Evolutionary conservation across 1,284 basidiomycete genomes (phyloP).

Genomic region (Rhodotorula sp.): DNA sequence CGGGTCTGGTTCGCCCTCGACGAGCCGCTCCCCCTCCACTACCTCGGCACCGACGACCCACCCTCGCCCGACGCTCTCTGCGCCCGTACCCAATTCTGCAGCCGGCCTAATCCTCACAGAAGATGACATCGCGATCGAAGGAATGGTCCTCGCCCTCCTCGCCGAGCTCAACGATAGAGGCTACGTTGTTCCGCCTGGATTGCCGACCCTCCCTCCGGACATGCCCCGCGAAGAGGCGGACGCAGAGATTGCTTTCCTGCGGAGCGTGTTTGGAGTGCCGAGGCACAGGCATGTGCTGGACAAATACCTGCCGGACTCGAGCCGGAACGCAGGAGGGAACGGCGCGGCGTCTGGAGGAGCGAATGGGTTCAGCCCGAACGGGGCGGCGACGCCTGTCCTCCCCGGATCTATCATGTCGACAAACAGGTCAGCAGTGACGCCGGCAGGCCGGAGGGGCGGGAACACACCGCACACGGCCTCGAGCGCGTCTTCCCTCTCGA

Average conservation of each 20-base stretch:
- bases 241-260: conserved; percentile 29
- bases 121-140: conserved; percentile 41
- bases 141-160: conserved; percentile 38
- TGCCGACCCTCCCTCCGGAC: conserved; percentile 32
- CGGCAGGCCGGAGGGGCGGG: no score
- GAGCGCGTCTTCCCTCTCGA: not conserved
- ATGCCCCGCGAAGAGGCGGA: conserved; percentile 38
- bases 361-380: not conserved
- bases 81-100: not conserved
- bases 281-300: conserved; percentile 33
- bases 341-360: not conserved
- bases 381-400: not conserved
- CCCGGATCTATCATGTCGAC: no score
- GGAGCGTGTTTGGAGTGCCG: conserved; percentile 30
- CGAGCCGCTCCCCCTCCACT: not conserved
- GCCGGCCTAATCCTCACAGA: conserved; percentile 33
- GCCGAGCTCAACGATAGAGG: conserved; percentile 30
- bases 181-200: conserved; percentile 34
- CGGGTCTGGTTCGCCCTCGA: not conserved
- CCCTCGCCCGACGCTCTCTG: not conserved
- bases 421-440: no score
- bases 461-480: not conserved
- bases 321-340: not conserved
- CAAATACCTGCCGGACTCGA: conserved; percentile 29
- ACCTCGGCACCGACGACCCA: not conserved